Evolutionary conservation across 495 filamentous ascomycete genomes (phyloP).

Genomic region (Zalerion maritima): DNA sequence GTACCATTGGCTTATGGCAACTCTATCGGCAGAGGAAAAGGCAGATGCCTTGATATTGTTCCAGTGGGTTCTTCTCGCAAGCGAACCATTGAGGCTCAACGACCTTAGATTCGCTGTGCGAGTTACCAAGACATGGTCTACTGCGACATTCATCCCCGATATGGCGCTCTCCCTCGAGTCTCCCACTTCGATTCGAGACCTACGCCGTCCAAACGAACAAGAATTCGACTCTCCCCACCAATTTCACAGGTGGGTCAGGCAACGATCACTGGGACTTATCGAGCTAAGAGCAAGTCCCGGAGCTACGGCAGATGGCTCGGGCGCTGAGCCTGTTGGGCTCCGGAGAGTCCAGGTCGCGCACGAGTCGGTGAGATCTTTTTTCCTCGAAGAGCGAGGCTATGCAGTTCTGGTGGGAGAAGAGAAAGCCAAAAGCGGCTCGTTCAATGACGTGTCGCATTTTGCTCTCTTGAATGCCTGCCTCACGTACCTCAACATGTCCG

Average conservation of each 20-base stretch:
- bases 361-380: constrained; percentile 21
- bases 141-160: constrained; percentile 9
- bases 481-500: constrained; percentile 22
- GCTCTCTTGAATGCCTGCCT: constrained; percentile 19
- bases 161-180: constrained; percentile 15
- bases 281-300: constrained; percentile 16
- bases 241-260: constrained; percentile 21
- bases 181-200: constrained; percentile 17
- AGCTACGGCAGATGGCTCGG: constrained; percentile 6
- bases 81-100: constrained; percentile 22
- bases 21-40: constrained; percentile 17
- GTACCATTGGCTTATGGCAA: constrained; percentile 24
- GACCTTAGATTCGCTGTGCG: constrained; percentile 20
- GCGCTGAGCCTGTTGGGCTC: constrained; percentile 16
- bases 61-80: constrained; percentile 23
- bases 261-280: constrained; percentile 22
- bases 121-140: constrained; percentile 12
- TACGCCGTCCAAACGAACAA: constrained; percentile 17
- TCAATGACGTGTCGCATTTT: constrained; percentile 19
- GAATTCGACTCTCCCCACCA: constrained; percentile 18
- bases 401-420: constrained; percentile 10
- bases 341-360: constrained; percentile 20
- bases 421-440: constrained; percentile 7
- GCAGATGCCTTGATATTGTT: constrained; percentile 20
- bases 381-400: constrained; percentile 21